phyloP scores from a whole-genome alignment of 441 rosid species.

The Aleurites moluccanus region DNA sequence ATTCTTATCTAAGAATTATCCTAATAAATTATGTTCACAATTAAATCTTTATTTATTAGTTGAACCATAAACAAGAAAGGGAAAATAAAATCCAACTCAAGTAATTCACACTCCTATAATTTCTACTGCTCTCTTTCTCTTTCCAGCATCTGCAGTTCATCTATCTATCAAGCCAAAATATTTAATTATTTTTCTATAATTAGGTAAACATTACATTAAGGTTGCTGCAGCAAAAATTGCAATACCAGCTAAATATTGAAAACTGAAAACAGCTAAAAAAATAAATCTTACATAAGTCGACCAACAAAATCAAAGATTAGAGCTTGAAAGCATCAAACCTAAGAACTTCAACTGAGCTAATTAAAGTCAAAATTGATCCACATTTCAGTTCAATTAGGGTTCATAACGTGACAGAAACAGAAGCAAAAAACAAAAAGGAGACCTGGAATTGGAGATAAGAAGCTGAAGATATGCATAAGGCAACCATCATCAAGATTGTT shows the following conservation, averaged over 20 bases:
- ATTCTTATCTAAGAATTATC: background rate
- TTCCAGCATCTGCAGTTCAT: background rate
- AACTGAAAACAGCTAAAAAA: background rate
- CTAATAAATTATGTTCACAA: background rate
- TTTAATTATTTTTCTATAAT: background rate
- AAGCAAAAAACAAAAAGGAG: background rate
- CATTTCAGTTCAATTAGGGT: background rate
- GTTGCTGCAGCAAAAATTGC: background rate
- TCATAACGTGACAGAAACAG: background rate
- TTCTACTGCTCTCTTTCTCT: background rate
- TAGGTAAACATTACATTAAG: background rate
- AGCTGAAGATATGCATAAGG: conserved; percentile 97
- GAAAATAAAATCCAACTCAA: background rate
- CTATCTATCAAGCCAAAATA: background rate
- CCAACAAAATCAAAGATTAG: conserved; percentile 2
- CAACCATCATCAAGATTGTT: conserved; percentile 97
- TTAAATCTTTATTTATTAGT: background rate
- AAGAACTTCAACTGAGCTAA: background rate
- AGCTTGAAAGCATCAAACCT: background rate
- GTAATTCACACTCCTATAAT: background rate
- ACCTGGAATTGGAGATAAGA: conserved; percentile 95
- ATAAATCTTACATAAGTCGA: background rate
- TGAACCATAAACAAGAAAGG: background rate
- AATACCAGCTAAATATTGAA: background rate
- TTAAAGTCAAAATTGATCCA: background rate